Evolutionary conservation across 1,139 yeast genomes (phyloP).

Genomic region (Scheffersomyces titani): DNA sequence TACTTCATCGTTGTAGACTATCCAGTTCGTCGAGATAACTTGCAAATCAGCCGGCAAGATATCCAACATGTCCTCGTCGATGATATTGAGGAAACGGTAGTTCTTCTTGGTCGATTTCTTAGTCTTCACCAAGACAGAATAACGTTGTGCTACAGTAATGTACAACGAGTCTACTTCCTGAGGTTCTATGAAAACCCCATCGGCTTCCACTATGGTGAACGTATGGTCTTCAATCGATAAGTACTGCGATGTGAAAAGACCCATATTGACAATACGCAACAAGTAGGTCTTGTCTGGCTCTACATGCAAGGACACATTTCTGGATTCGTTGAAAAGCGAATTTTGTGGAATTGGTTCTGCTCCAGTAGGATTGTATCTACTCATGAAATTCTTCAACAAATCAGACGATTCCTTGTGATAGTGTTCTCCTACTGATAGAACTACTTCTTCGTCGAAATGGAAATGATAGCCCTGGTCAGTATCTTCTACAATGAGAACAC

Average conservation of each 20-base stretch:
- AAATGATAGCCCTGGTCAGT: constrained; percentile 50
- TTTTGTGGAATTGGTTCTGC: constrained; percentile 80
- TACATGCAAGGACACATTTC: constrained; percentile 57
- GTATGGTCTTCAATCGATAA: constrained; percentile 68
- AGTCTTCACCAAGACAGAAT: constrained; percentile 60
- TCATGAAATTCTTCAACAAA: constrained; percentile 50
- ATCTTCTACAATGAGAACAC: constrained; percentile 69
- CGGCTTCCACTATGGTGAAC: constrained; percentile 68
- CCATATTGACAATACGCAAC: constrained; percentile 63
- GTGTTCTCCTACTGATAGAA: constrained; percentile 59
- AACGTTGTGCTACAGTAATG: constrained; percentile 72
- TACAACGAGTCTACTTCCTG: constrained; percentile 58
- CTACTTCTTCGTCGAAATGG: constrained; percentile 62
- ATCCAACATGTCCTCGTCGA: constrained; percentile 72
- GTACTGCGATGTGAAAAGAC: constrained; percentile 73
- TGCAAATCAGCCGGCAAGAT: constrained; percentile 53
- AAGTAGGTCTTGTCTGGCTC: constrained; percentile 64
- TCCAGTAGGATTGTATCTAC: constrained; percentile 75
- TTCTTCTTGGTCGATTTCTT: constrained; percentile 44
- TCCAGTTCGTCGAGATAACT: constrained; percentile 54
- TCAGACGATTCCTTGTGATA: constrained; percentile 55
- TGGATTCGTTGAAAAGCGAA: constrained; percentile 62
- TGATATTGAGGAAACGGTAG: constrained; percentile 61
- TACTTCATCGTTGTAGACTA: constrained; percentile 47
- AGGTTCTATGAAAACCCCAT: constrained; percentile 67